A percentile compares a stretch with the other conserved stretches of the same genome.
phyloP scores from a whole-genome alignment of 2,329 filamentous ascomycete genomes.

The Cercospora beticola region DNA sequence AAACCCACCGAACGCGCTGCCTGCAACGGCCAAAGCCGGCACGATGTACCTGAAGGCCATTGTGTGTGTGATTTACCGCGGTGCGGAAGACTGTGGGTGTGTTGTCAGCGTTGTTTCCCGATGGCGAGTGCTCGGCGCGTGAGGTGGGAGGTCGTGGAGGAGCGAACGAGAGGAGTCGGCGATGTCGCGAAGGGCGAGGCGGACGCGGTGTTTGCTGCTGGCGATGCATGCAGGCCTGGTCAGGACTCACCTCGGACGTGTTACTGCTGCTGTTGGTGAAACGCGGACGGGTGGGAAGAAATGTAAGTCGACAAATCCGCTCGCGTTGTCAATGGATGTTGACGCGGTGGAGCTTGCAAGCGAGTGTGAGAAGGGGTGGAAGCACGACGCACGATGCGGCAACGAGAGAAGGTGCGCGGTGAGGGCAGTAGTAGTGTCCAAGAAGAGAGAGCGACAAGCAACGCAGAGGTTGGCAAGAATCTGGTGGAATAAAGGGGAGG shows the following conservation, averaged over 20 bases:
- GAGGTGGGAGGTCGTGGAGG: neutral
- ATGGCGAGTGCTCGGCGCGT: conserved; percentile 6
- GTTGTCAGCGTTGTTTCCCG: conserved; percentile 22
- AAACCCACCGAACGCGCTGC: conserved; percentile 52
- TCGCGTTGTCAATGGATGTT: conserved; percentile 13
- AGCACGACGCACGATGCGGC: conserved; percentile 9
- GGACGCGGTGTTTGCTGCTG: conserved; percentile 2
- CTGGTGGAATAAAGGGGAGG: conserved; percentile 16
- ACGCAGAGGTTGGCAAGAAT: conserved; percentile 13
- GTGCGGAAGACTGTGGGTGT: conserved; percentile 22
- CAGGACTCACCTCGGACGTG: conserved; percentile 18
- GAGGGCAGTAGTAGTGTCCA: neutral
- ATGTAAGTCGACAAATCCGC: conserved; percentile 15
- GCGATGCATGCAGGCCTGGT: neutral
- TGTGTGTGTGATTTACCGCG: conserved; percentile 26
- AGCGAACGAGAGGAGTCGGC: neutral
- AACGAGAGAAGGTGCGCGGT: conserved; percentile 21
- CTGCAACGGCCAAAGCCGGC: conserved; percentile 56
- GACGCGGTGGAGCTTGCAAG: conserved; percentile 11
- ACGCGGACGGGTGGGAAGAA: conserved; percentile 7
- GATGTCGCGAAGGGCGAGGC: neutral
- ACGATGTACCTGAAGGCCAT: conserved; percentile 59
- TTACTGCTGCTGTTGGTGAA: conserved; percentile 19
- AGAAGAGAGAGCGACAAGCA: neutral
- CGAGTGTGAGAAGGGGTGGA: conserved; percentile 14